Evolutionary conservation across 2,329 filamentous ascomycete species (phyloP), one percentile per base, ranked within the genome.

Genomic region (Ophiocordyceps camponoti-saundersi): DNA sequence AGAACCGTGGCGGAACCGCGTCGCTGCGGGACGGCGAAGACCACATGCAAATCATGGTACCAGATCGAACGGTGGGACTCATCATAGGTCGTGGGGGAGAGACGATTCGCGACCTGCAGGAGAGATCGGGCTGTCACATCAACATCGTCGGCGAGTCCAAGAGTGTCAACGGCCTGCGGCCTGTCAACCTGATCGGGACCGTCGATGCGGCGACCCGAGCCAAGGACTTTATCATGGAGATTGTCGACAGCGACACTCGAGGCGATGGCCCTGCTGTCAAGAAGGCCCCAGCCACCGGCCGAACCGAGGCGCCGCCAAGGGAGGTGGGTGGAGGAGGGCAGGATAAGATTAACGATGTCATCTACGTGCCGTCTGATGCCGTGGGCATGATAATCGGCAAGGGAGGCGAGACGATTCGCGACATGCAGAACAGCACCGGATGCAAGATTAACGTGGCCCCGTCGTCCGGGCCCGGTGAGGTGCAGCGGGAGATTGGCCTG

Each of bases 341-440:
- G 22, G 82, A 85, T 54, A 90, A 89, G 67, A 74, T 84, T 56
- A 88, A 82, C 57, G 86, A 95, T 57, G 80, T 79, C 40, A 86
- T 95, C 51, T 80, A 79, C 54, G 87, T 95, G 11, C 88, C 88
- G 13, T 90, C 87, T 21, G 88, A 95, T 60, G 84, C 88, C 6
- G 88, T 95, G 47, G 88, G 88, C 50, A 95, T 95, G 88, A 94
- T 95, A 53, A 95, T 95, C 50, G 88, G 89, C 53, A 94, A 94
- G 70, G 85, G 86, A 48, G 88, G 88, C 53, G 88, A 95, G 66
- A 93, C 88, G 0, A 95, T 95, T 60, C 87, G 89, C 53, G 86
- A 94, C 55, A 93, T 95, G 82, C 88, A 95, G 63, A 82, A 80
- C 58, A 75, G 70, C 30, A 92, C 86, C 6, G 84, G 85, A 43